Conservation (phyloP, 2,329 filamentous ascomycete species). For the Beauveria sp. region DNA sequence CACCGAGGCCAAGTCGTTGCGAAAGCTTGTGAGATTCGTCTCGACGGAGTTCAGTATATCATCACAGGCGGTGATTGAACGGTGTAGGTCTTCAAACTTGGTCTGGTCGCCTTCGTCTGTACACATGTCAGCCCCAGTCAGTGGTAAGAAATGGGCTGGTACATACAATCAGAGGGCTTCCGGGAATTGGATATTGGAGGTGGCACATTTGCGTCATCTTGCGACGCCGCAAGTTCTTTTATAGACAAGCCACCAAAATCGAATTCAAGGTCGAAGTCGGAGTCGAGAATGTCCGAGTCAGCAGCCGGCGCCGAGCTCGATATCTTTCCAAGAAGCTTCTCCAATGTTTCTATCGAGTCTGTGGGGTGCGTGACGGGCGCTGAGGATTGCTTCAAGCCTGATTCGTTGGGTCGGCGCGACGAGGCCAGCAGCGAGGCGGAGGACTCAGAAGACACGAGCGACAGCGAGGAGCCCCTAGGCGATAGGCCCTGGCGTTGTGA, state of each 20-base stretch:
- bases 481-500: slow-evolving; percentile 60
- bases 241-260: slow-evolving; percentile 76
- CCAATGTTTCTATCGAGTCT: slow-evolving; percentile 66
- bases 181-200: slow-evolving; percentile 30
- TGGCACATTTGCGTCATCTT: slow-evolving; percentile 18
- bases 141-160: background rate
- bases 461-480: slow-evolving; percentile 70
- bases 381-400: slow-evolving; percentile 54
- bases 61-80: slow-evolving; percentile 83
- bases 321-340: slow-evolving; percentile 32
- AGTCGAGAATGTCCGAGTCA: slow-evolving; percentile 25
- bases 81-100: slow-evolving; percentile 85
- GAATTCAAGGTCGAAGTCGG: slow-evolving; percentile 57
- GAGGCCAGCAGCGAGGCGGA: slow-evolving; percentile 64
- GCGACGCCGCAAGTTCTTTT: slow-evolving; percentile 54
- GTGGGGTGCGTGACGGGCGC: slow-evolving; percentile 41
- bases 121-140: background rate
- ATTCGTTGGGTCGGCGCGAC: slow-evolving; percentile 59
- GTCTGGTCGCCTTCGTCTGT: slow-evolving; percentile 71
- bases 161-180: slow-evolving; percentile 65
- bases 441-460: slow-evolving; percentile 70
- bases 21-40: slow-evolving; percentile 84
- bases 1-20: slow-evolving; percentile 83
- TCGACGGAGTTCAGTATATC: slow-evolving; percentile 91
- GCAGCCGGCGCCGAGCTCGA: slow-evolving; percentile 12